Evolutionary conservation across 2,329 filamentous ascomycete species (phyloP), one percentile per base, ranked within the genome.

Genomic region (Aschersonia sp.): DNA sequence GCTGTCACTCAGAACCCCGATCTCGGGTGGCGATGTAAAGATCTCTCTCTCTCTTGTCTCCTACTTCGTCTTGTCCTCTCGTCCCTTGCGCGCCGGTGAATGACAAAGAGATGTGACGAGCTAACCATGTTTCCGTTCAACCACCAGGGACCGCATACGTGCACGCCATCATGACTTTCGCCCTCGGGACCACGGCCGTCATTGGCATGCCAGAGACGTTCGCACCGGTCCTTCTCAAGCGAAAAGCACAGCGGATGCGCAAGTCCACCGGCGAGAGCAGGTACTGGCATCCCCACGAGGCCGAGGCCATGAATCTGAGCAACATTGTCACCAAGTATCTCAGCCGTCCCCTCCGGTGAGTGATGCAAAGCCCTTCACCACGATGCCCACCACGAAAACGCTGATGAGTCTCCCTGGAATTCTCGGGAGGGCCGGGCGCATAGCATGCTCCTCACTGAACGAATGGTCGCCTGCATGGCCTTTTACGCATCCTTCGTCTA

Each of bases 381-480:
- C 2, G 32, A 38, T 12, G 12, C 32, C 6, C 6, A 38, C 32
- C 32, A 38, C 32, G 6, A 38, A 38, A 38, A 38, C 12, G 32
- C 32, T 38, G 32, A 38, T 12, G 32, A 38, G 32, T 40, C 35
- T 40, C 7, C 35, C 35, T 40, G 35, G 7, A 40, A n/a, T n/a
- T n/a, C n/a, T n/a, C n/a, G n/a, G n/a, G n/a, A n/a, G n/a, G n/a
- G n/a, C n/a, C n/a, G n/a, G n/a, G n/a, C n/a, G n/a, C n/a, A 43
- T 10, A 43, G 40, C 20, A 59, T 71, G 47, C 58, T 72, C 5
- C 81, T 85, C 68, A 64, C 65, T 49, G 82, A 85, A 56, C 82
- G 82, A 2, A 85, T 85, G 55, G 80, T 85, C 28, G 58, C 80
- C 12, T 63, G 80, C 4, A 67, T 84, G 40, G 73, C 78, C 1